Evolutionary conservation across 768 basidiomycete genomes (phyloP), one percentile per base, ranked within the genome.

Genomic region (Chalciporus piperatus): DNA sequence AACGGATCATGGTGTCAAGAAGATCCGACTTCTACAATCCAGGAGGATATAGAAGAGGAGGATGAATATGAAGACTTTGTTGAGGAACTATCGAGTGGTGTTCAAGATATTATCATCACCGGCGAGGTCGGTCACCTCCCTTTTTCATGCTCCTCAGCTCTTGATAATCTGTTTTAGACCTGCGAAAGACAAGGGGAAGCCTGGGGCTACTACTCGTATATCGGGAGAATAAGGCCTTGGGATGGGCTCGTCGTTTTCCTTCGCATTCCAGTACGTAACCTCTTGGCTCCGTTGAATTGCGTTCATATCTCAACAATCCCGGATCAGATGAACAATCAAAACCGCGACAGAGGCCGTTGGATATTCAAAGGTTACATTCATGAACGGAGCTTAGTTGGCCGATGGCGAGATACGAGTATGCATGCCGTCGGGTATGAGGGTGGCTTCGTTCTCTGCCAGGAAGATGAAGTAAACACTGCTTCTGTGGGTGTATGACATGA

Each of bases 311-410:
- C 55, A 46, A 42, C 52, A 30, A 56, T 57, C 44, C 52, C 52
- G 52, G 51, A 64, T 58, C 56, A 77, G 76, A 69, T 57, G 43
- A 60, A 74, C 54, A 59, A 68, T 20, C 61, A 43, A 4, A 57
- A 69, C 42, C 57, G 47, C 30, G 47, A 65, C 45, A 51, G 65
- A 13, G 78, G 80, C 11, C 72, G 64, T 25, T 81, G 74, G 77
- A 60, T 81, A 46, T 81, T 81, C 47, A 77, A 71, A 52, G 79
- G 80, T 45, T 81, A 82, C 58, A 51, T 81, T 41, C 72, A 81
- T 46, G 72, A 71, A 55, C 63, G 67, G 25, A 80, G 75, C 60
- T 66, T 82, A 35, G 78, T 78, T 33, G 81, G 80, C 32, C 70
- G 77, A 19, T 80, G 80, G 80, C 74, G 80, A 47, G 79, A 79